A percentile compares a stretch with the other conserved stretches of the same genome.
These are phyloP conservation scores for Fusarium incarnatum DNA, from an alignment of 2,329 filamentous ascomycete genomes.

Conservation along the genomic window DNA sequence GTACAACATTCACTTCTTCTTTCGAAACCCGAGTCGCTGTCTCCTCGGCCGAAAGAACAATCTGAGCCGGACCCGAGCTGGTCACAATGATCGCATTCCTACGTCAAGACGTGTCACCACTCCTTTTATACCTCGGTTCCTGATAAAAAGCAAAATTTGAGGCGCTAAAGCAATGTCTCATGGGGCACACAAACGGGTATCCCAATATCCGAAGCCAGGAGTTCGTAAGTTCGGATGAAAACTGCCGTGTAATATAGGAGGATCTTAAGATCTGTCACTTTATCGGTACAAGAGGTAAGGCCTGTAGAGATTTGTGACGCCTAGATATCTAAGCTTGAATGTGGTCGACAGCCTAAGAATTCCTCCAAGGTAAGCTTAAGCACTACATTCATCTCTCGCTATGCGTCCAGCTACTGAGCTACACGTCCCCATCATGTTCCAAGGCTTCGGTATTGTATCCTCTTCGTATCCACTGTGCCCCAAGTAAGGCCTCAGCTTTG, in stretches of 20 bases:
- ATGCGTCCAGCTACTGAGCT: not conserved
- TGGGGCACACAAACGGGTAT: not conserved
- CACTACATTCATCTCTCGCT: not conserved
- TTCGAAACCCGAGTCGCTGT: no score
- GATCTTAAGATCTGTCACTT: not conserved
- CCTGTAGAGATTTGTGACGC: not conserved
- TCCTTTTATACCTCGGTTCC: not conserved
- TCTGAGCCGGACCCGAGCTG: not conserved
- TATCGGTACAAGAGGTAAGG: not conserved
- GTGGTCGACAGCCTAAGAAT: not conserved
- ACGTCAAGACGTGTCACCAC: constrained; percentile 1
- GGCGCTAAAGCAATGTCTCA: not conserved
- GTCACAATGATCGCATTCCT: not conserved
- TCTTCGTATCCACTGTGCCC: not conserved
- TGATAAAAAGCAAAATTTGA: not conserved
- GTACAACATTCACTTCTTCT: no score
- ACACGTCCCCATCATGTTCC: not conserved
- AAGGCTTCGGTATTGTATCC: not conserved
- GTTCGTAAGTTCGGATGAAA: not conserved
- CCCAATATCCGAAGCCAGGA: not conserved
- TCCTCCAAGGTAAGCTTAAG: not conserved
- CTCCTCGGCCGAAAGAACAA: not conserved
- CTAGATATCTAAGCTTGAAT: not conserved
- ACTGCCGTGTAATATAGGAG: not conserved
- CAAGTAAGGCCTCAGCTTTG: not conserved